Conservation (phyloP, 2,329 filamentous ascomycete genomes). For the Xylaria sp. region DNA sequence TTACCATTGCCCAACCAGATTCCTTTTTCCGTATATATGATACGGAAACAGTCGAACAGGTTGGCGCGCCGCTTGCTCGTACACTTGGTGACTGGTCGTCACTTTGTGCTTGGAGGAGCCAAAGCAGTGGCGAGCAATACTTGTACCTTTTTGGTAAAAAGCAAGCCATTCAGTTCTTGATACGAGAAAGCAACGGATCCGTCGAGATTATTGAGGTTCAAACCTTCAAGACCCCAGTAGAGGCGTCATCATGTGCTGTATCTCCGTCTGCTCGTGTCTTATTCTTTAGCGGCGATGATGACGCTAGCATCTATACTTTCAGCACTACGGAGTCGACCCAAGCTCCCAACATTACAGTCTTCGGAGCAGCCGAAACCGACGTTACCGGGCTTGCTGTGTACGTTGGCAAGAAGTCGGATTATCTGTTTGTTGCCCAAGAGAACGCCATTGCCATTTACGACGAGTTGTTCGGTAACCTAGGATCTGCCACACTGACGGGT, state of each 20-base stretch:
- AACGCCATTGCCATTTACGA: conserved; percentile 48
- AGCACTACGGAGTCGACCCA: conserved; percentile 46
- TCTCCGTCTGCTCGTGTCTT: conserved; percentile 45
- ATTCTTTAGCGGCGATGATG: conserved; percentile 49
- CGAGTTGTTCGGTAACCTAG: conserved; percentile 43
- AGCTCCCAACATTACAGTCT: conserved; percentile 43
- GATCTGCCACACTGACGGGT: conserved; percentile 46
- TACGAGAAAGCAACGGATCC: conserved; percentile 38
- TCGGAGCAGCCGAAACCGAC: conserved; percentile 46
- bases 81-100: conserved; percentile 55
- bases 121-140: conserved; percentile 47
- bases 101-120: conserved; percentile 52
- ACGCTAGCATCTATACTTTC: conserved; percentile 47
- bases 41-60: conserved; percentile 39
- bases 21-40: conserved; percentile 50
- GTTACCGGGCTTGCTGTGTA: conserved; percentile 52
- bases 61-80: conserved; percentile 42
- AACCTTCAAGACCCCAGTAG: conserved; percentile 49
- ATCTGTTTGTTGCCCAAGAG: conserved; percentile 49
- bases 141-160: conserved; percentile 53
- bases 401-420: conserved; percentile 43
- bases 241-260: conserved; percentile 51
- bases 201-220: conserved; percentile 51
- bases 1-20: conserved; percentile 51
- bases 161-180: conserved; percentile 46